phyloP scores from a whole-genome alignment of 148 eudicot species.

The Persicaria maculosa region DNA sequence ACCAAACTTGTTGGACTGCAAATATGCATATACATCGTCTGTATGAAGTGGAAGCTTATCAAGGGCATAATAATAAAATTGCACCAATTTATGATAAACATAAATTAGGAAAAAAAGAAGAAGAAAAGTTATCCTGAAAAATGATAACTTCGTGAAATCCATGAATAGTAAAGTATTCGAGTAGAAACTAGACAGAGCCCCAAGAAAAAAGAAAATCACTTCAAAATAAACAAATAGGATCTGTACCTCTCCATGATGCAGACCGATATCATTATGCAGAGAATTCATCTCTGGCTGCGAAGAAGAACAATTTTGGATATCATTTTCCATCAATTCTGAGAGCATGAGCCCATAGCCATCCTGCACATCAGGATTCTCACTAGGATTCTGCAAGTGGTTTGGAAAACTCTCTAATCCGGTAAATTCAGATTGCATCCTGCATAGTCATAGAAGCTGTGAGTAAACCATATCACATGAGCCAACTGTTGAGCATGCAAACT shows the following conservation, averaged over 20 bases:
- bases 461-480: background rate
- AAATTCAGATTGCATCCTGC: constrained; percentile 54
- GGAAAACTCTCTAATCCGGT: constrained; percentile 46
- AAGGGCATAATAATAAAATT: background rate
- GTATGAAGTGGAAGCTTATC: background rate
- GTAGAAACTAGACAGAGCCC: background rate
- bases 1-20: background rate
- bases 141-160: background rate
- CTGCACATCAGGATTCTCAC: constrained; percentile 55
- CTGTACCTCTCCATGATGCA: constrained; percentile 77
- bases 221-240: constrained; percentile 6
- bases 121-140: background rate
- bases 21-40: background rate
- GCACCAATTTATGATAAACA: background rate
- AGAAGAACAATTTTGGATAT: constrained; percentile 59
- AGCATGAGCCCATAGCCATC: constrained; percentile 97
- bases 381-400: constrained; percentile 40
- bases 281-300: constrained; percentile 57
- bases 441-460: constrained; percentile 5
- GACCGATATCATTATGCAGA: constrained; percentile 60
- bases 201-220: background rate
- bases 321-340: constrained; percentile 80
- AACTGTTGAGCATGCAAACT: background rate
- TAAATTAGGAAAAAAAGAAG: background rate
- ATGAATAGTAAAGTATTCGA: background rate